These are phyloP conservation scores for Aureobasidium musti DNA, from an alignment of 2,329 filamentous ascomycete genomes.

Conservation along the genomic window DNA sequence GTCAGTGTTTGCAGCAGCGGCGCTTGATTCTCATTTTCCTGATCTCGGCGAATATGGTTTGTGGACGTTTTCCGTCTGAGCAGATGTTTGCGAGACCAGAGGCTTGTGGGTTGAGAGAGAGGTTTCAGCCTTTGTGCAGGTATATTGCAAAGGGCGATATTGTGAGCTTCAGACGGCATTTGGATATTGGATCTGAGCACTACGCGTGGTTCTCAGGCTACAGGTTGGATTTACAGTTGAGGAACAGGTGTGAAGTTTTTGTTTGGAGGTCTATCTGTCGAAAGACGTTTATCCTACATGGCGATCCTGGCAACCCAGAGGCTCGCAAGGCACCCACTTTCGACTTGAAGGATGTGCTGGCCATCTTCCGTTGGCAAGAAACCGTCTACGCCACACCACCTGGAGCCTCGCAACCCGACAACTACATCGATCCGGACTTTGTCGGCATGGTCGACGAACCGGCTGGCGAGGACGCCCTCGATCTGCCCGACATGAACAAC, in stretches of 20 bases:
- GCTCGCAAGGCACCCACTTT: slow-evolving; percentile 69
- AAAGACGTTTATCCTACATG: slow-evolving; percentile 75
- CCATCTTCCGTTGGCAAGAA: slow-evolving; percentile 66
- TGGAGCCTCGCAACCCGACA: slow-evolving; percentile 42
- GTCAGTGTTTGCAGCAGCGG: slow-evolving; percentile 63
- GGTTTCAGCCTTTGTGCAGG: slow-evolving; percentile 72
- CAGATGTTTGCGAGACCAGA: slow-evolving; percentile 69
- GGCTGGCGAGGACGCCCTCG: slow-evolving; percentile 26
- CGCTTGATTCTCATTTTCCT: slow-evolving; percentile 80
- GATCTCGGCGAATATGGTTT: slow-evolving; percentile 76
- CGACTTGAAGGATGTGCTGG: slow-evolving; percentile 68
- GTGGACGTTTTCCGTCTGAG: slow-evolving; percentile 77
- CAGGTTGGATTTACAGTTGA: slow-evolving; percentile 73
- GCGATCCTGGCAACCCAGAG: slow-evolving; percentile 63
- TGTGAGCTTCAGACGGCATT: slow-evolving; percentile 67
- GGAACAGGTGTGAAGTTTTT: slow-evolving; percentile 74
- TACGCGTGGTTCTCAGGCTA: slow-evolving; percentile 74
- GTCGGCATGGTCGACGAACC: slow-evolving; percentile 38
- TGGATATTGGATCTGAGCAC: slow-evolving; percentile 57
- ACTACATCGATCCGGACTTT: slow-evolving; percentile 52
- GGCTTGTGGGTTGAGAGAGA: slow-evolving; percentile 62
- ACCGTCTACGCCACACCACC: slow-evolving; percentile 41
- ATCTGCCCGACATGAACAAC: slow-evolving; percentile 58
- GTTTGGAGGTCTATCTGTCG: slow-evolving; percentile 82
- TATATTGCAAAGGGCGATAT: slow-evolving; percentile 76